phyloP scores from a whole-genome alignment of 139 green algal genomes.

The Spirogloea muscicola region DNA sequence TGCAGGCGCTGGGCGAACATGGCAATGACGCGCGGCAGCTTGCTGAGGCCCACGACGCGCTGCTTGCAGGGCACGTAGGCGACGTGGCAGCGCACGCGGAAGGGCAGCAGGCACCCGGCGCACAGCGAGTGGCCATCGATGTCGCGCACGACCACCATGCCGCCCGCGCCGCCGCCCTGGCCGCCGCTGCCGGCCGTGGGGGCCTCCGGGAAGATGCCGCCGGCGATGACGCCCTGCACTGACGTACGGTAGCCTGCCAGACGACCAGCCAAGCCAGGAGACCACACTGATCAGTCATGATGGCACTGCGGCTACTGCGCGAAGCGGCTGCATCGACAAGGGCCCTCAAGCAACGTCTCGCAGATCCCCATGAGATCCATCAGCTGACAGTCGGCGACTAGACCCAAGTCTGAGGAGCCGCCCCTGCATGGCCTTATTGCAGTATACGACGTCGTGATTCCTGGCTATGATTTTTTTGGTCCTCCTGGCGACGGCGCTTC shows the following conservation, averaged over 20 bases:
- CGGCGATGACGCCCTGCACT: conserved; percentile 27
- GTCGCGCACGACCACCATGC: conserved; percentile 81
- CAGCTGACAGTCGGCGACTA: no score
- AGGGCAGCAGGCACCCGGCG: conserved; percentile 77
- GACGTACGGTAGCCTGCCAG: conserved; percentile 43
- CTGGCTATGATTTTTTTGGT: conserved; percentile 3
- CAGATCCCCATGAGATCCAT: no score
- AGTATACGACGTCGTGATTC: neutral
- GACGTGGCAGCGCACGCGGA: conserved; percentile 84
- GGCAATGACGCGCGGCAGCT: conserved; percentile 73
- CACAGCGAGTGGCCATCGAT: conserved; percentile 84
- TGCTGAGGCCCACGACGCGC: conserved; percentile 52
- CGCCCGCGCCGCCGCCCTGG: conserved; percentile 11
- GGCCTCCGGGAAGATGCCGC: conserved; percentile 48
- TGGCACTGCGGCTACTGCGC: no score
- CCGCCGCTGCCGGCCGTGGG: neutral
- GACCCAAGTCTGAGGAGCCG: no score
- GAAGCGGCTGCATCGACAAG: no score
- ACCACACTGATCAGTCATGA: no score
- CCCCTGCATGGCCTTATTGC: neutral
- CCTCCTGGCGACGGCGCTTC: no score
- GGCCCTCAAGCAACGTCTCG: no score
- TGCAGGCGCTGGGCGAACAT: conserved; percentile 68
- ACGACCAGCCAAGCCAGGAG: no score
- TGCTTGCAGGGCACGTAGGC: conserved; percentile 82